Base-by-base conservation (phyloP, 768 basidiomycete genomes). In the Austroboletus eburneus region DNA sequence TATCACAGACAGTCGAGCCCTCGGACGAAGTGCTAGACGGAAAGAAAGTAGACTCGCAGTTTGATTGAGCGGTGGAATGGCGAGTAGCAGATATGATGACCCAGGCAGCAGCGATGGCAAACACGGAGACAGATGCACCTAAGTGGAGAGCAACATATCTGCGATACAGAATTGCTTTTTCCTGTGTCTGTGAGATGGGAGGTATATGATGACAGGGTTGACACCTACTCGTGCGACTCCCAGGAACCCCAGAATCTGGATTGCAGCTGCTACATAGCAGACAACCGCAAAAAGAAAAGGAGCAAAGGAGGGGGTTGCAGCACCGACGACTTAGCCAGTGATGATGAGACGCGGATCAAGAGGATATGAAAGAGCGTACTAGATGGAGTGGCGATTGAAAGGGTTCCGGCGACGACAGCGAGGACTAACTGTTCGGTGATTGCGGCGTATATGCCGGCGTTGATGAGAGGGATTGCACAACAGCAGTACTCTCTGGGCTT, bases 401-500 rank as follows among this genome's bases (percentile, higher is more conserved):
- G 74, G 4, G 83, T 80, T 17, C 85, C 92, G 9, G 82, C 78
- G 14, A 85, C 50, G 51, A 90, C 59, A 5, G 78, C 82, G 17
- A 84, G 62, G 14, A 78, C 70, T 35, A 89, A 74, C 67, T 96
- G 93, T 63, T 95, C 89, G 0, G 72, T 63, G 40, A 98, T 66
- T 23, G 86, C 78, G 17, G 79, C 66, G 57, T 96, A 97, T 43
- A 97, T 88, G 25, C 96, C 96, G 50, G 81, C 77, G 70, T 99
- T 95, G 52, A 92, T 73, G 40, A 92, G 69, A 9, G 94, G 94
- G 49, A 97, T 85, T 36, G 93, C 93, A 58, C 88, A 91, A 66
- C 92, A 96, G 61, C 92, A 96, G 62, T 92, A 94, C 40, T 91
- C 84, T 70, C 89, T 79, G 42, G 83, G 69, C 64, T 83, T 87